phyloP scores from a whole-genome alignment of 345 rosid species.

The Syzygium grande region DNA sequence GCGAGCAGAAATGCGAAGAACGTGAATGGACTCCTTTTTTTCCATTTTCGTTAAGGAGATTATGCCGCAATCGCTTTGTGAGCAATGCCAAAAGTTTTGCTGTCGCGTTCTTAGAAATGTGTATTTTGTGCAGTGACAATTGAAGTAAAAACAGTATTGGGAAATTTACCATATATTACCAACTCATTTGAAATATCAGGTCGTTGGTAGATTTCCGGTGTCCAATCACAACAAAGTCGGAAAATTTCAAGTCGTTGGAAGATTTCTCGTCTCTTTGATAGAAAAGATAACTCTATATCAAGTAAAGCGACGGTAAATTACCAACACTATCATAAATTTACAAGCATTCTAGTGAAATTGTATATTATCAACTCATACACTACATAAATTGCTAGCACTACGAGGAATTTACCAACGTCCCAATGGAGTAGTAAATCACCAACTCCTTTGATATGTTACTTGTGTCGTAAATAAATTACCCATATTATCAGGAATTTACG shows the following conservation, averaged over 20 bases:
- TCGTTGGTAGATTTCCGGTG: neutral
- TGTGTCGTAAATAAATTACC: neutral
- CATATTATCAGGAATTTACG: neutral
- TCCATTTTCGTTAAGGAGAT: neutral
- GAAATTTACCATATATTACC: neutral
- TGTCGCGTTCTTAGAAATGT: neutral
- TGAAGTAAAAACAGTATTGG: neutral
- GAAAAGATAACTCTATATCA: neutral
- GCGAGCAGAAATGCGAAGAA: neutral
- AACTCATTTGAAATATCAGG: neutral
- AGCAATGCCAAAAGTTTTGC: neutral
- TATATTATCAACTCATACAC: neutral
- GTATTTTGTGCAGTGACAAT: neutral
- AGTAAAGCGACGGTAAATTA: neutral
- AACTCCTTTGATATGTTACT: neutral
- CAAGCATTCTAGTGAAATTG: neutral
- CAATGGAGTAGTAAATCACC: neutral
- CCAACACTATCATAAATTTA: neutral
- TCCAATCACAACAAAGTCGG: neutral
- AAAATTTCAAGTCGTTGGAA: neutral
- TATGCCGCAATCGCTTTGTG: neutral
- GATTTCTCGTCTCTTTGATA: neutral
- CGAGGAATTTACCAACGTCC: neutral
- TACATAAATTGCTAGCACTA: neutral
- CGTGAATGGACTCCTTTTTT: neutral